Conservation (phyloP, 345 rosid genomes). For the Arabis alpina region DNA sequence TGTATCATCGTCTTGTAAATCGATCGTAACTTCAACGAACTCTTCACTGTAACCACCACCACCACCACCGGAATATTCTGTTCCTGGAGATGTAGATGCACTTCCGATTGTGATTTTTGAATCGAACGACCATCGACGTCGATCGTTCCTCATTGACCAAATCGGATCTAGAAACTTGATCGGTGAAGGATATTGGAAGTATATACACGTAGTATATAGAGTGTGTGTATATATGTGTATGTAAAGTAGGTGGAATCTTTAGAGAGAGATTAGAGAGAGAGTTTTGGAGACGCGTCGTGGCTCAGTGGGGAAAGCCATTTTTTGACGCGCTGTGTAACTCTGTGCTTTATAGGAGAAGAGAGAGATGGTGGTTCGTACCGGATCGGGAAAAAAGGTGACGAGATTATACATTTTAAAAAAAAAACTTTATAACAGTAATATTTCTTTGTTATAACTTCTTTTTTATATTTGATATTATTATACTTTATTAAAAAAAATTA, state of each 20-base stretch:
- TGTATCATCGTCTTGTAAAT: constrained; percentile 90
- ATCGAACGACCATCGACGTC: constrained; percentile 95
- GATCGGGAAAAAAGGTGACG: constrained; percentile 13
- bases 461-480: too few relatives aligned
- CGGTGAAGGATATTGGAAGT: constrained; percentile 13
- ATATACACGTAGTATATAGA: constrained; percentile 37
- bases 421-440: constrained; percentile 4
- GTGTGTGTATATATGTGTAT: neutral
- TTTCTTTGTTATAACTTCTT: neutral
- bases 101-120: constrained; percentile 43
- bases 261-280: constrained; percentile 18
- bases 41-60: constrained; percentile 60
- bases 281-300: constrained; percentile 43
- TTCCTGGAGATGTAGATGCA: constrained; percentile 59
- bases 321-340: constrained; percentile 45
- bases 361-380: constrained; percentile 25
- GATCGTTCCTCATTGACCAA: constrained; percentile 62
- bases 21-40: constrained; percentile 92
- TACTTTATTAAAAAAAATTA: too few relatives aligned
- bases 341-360: constrained; percentile 34
- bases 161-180: neutral
- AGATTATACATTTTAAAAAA: constrained; percentile 5
- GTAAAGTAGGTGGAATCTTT: constrained; percentile 36
- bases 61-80: constrained; percentile 51
- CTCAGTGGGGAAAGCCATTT: constrained; percentile 41